A percentile compares a stretch with the other conserved stretches of the same genome.
phyloP scores from a whole-genome alignment of 805 yeast species.

The Candida andamanensis region DNA sequence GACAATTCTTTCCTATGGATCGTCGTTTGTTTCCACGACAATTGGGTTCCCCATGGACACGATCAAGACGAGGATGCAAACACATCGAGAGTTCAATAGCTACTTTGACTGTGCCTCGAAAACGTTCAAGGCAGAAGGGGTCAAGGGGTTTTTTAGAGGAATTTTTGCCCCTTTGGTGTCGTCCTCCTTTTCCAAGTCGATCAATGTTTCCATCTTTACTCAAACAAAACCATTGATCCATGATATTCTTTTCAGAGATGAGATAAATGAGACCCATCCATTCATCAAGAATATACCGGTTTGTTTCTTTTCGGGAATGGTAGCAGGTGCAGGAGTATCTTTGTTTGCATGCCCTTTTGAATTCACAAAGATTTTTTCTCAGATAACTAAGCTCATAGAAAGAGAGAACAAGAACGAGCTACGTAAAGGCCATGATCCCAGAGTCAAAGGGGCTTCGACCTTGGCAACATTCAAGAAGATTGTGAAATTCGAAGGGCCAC shows the following conservation, averaged over 20 bases:
- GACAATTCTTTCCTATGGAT: slow-evolving; percentile 55
- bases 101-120: slow-evolving; percentile 52
- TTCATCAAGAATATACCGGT: slow-evolving; percentile 36
- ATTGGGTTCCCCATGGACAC: slow-evolving; percentile 85
- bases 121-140: slow-evolving; percentile 59
- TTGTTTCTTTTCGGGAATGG: slow-evolving; percentile 52
- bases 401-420: too few relatives aligned
- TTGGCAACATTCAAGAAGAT: slow-evolving; percentile 47
- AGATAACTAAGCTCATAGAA: slow-evolving; percentile 51
- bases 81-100: slow-evolving; percentile 53
- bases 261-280: slow-evolving; percentile 30
- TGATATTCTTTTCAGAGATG: slow-evolving; percentile 10
- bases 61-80: slow-evolving; percentile 82
- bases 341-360: slow-evolving; percentile 80
- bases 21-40: slow-evolving; percentile 59
- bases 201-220: slow-evolving; percentile 63
- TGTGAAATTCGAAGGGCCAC: slow-evolving; percentile 51
- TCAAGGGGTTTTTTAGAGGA: slow-evolving; percentile 70
- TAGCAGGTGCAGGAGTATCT: slow-evolving; percentile 63
- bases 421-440: slow-evolving; percentile 2
- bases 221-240: slow-evolving; percentile 40
- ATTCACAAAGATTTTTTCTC: slow-evolving; percentile 76
- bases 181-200: slow-evolving; percentile 58
- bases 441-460: slow-evolving; percentile 21
- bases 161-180: slow-evolving; percentile 68